Conservation (phyloP, 768 basidiomycete species). For the Amanita rubescens region DNA sequence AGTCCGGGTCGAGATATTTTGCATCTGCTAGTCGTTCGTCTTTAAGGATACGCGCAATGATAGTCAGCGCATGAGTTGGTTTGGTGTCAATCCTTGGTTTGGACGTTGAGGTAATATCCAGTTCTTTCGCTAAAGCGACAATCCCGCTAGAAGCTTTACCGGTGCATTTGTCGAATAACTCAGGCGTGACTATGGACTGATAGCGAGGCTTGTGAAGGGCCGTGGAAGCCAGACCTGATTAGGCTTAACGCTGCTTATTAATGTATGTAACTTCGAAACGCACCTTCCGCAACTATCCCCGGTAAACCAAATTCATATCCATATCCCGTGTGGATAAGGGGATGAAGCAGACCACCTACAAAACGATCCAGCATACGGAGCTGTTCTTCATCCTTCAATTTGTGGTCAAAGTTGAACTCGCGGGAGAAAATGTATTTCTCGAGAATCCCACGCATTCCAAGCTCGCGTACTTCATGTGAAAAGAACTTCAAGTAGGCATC, state of each 20-base stretch:
- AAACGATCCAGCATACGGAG: constrained; percentile 46
- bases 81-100: constrained; percentile 1
- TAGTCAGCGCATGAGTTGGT: constrained; percentile 38
- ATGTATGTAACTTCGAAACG: neutral
- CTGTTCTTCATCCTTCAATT: constrained; percentile 22
- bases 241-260: neutral
- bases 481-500: constrained; percentile 46
- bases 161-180: neutral
- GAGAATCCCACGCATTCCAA: constrained; percentile 28
- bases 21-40: constrained; percentile 7
- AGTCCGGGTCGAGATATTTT: constrained; percentile 10
- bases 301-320: constrained; percentile 54
- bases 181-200: neutral
- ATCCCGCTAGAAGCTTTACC: neutral
- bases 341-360: constrained; percentile 51
- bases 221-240: constrained; percentile 47
- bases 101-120: neutral
- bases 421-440: constrained; percentile 57
- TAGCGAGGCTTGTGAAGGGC: constrained; percentile 34
- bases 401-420: constrained; percentile 17
- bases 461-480: constrained; percentile 29
- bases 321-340: constrained; percentile 56
- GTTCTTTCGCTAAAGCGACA: neutral
- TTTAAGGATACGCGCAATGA: constrained; percentile 41
- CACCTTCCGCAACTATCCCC: constrained; percentile 59